Evolutionary conservation across 257 asterid species (phyloP).

Genomic region (Solanum bukasovii): DNA sequence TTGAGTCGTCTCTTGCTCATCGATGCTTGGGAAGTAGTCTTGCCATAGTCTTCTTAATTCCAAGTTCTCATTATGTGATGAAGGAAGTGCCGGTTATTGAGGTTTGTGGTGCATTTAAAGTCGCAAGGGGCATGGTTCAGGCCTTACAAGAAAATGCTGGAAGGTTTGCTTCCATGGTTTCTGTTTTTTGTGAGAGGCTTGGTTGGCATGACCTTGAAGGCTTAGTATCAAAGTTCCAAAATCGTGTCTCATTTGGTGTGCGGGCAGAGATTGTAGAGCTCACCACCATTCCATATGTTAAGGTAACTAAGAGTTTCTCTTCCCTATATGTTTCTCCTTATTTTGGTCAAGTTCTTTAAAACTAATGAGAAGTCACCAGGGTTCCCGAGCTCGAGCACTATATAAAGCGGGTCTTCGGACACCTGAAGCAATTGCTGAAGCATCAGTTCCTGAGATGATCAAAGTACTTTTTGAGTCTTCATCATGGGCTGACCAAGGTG

Average conservation of each 20-base stretch:
- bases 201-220: conserved; percentile 97
- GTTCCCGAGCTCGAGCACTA: conserved; percentile 98
- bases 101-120: conserved; percentile 82
- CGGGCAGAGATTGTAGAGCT: conserved; percentile 97
- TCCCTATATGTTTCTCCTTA: conserved; percentile 2
- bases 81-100: conserved; percentile 83
- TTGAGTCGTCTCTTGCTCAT: background rate
- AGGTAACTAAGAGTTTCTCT: conserved; percentile 35
- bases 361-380: conserved; percentile 34
- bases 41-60: background rate
- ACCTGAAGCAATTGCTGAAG: conserved; percentile 94
- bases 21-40: background rate
- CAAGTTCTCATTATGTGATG: conserved; percentile 13
- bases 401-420: conserved; percentile 93
- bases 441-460: conserved; percentile 75
- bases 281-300: conserved; percentile 82
- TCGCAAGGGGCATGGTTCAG: conserved; percentile 99
- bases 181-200: conserved; percentile 97
- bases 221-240: conserved; percentile 82
- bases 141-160: conserved; percentile 98
- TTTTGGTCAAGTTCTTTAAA: conserved; percentile 12
- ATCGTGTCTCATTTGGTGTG: conserved; percentile 97
- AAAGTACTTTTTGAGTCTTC: conserved; percentile 90
- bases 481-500: conserved; percentile 72
- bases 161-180: conserved; percentile 98